These are phyloP conservation scores for Cryptosporidium viatorum DNA, from an alignment of 169 alveolate genomes.

Conservation along the genomic window DNA sequence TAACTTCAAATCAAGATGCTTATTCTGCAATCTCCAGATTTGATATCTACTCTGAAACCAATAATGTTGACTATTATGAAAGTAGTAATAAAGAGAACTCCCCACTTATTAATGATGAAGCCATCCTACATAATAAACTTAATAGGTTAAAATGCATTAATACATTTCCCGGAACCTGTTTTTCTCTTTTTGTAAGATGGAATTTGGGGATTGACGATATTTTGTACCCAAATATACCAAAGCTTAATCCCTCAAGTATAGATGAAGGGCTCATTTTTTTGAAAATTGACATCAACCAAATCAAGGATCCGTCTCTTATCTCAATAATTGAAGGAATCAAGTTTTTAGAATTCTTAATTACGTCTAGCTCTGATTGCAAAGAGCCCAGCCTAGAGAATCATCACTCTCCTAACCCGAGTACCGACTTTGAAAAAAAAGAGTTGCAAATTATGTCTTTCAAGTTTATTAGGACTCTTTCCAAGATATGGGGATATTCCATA, in stretches of 20 bases:
- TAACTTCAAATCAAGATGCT: neutral
- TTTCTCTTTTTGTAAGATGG: slow-evolving; percentile 52
- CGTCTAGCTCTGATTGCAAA: neutral
- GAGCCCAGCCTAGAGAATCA: neutral
- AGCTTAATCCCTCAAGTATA: slow-evolving; percentile 2
- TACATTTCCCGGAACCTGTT: slow-evolving; percentile 26
- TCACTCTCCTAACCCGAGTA: neutral
- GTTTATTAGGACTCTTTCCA: slow-evolving; percentile 17
- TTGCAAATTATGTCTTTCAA: neutral
- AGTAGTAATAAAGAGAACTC: neutral
- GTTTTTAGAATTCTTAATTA: slow-evolving; percentile 12
- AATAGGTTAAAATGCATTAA: neutral
- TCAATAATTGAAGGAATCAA: slow-evolving; percentile 16
- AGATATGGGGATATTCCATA: slow-evolving; percentile 42
- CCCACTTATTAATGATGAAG: neutral
- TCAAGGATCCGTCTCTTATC: neutral
- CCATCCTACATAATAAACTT: neutral
- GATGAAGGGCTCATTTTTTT: slow-evolving; percentile 24
- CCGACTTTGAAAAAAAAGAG: neutral
- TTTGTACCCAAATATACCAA: slow-evolving; percentile 29
- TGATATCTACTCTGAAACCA: slow-evolving; percentile 13
- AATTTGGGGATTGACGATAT: neutral
- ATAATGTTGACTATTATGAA: neutral
- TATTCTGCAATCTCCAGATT: slow-evolving; percentile 38
- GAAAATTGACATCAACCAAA: slow-evolving; percentile 4